A percentile compares a stretch with the other conserved stretches of the same genome.
These are phyloP conservation scores for Leccinum cinnamomeum DNA, from an alignment of 1,284 basidiomycete genomes.

Conservation along the genomic window DNA sequence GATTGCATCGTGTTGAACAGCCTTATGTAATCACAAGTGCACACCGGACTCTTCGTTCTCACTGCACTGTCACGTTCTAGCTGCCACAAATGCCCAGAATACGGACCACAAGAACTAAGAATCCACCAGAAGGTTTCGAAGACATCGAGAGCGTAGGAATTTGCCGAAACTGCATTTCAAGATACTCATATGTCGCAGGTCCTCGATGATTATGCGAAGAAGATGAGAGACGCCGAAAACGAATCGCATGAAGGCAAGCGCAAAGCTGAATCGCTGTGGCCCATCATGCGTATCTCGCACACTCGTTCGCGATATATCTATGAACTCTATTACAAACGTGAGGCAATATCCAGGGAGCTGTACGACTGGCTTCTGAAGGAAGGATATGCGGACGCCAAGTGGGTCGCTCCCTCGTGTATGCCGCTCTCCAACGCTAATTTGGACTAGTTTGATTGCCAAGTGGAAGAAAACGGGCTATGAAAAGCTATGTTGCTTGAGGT, in stretches of 20 bases:
- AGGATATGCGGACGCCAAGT: conserved; percentile 98
- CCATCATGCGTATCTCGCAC: conserved; percentile 97
- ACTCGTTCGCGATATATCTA: conserved; percentile 96
- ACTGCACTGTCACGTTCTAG: neutral
- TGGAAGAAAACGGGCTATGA: conserved; percentile 99
- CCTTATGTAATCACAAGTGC: conserved; percentile 26
- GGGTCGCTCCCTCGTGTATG: conserved; percentile 37
- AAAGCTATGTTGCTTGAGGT: conserved; percentile 95
- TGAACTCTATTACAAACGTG: conserved; percentile 98
- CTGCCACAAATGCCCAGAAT: conserved; percentile 84
- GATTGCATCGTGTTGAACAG: conserved; percentile 11
- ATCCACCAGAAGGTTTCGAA: conserved; percentile 96
- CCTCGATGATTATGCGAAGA: conserved; percentile 92
- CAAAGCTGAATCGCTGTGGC: conserved; percentile 97
- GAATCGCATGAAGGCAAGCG: conserved; percentile 98
- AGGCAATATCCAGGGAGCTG: conserved; percentile 90
- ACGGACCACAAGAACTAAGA: conserved; percentile 90
- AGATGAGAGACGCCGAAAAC: conserved; percentile 97
- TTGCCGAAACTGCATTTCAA: neutral
- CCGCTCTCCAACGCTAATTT: conserved; percentile 11
- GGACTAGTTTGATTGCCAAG: conserved; percentile 88
- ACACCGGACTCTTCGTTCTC: neutral
- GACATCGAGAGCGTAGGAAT: conserved; percentile 80
- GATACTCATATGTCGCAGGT: conserved; percentile 50
- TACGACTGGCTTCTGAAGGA: conserved; percentile 99